Conservation (phyloP, 2,329 filamentous ascomycete species). For the Aspergillus fumigatus region DNA sequence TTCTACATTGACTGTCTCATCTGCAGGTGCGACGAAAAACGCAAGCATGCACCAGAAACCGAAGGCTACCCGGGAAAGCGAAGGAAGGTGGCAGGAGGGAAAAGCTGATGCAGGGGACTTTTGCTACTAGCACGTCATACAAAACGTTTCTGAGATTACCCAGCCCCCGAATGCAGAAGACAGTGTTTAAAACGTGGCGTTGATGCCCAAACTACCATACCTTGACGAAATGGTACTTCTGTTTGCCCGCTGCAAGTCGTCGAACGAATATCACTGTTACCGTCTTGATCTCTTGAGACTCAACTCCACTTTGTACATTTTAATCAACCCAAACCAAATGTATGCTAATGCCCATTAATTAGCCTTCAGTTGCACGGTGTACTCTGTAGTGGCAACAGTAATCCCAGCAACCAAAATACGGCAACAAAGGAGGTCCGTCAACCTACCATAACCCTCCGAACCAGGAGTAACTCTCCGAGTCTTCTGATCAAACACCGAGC, state of each 20-base stretch:
- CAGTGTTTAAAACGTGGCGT: not conserved
- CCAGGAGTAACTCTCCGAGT: not conserved
- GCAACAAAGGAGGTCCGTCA: not conserved
- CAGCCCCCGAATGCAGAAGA: not conserved
- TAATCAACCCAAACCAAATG: not conserved
- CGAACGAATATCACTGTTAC: no score
- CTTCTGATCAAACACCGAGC: not conserved
- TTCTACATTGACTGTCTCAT: slow-evolving; percentile 42
- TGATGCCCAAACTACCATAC: not conserved
- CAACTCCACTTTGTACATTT: not conserved
- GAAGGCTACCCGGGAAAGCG: not conserved
- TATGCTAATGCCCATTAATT: not conserved
- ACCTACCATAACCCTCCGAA: not conserved
- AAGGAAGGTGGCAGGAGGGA: not conserved
- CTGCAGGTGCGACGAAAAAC: not conserved
- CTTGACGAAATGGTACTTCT: not conserved
- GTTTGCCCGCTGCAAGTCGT: not conserved
- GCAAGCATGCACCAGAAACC: not conserved
- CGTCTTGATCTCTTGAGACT: no score
- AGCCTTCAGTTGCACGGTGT: not conserved
- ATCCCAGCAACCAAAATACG: not conserved
- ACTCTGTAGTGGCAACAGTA: not conserved
- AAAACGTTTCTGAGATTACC: not conserved
- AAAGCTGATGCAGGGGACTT: not conserved
- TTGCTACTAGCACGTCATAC: not conserved